Evolutionary conservation across 2,329 filamentous ascomycete genomes (phyloP), one percentile per base, ranked within the genome.

Genomic region (Phoma sp.): DNA sequence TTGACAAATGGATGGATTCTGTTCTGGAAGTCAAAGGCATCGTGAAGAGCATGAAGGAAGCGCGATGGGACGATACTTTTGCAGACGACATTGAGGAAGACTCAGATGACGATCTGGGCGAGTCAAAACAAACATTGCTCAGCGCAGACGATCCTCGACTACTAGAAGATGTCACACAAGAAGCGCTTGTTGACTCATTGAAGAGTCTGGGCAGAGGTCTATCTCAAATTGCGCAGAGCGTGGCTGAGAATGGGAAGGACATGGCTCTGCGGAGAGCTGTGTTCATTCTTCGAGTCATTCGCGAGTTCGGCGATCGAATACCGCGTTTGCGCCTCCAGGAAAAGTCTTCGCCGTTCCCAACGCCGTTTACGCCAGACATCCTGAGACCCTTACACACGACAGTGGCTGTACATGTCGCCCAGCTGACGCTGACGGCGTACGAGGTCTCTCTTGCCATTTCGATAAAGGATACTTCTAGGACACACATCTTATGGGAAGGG

Each of bases 401-500:
- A 2, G 74, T 96, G 4, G 86, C 85, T 0, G 68, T 70, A 2
- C 76, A 82, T 25, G 81, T 89, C 1, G 78, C 82, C 0, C 67
- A 74, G 12, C 70, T 78, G 0, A 78, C 85, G 0, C 67, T 89
- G 6, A 56, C 65, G 4, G 56, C 73, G 19, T 76, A 71, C 46
- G 56, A 31, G 74, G 82, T 47, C 69, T 80, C 46, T 80, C 63
- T 87, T 46, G 63, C 73, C 1, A 70, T 71, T n/a, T 69, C 70
- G 3, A 72, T 77, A 0, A 72, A 83, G 36, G 73, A 78, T 1
- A 82, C 77, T 50, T 81, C 90, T 0, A 81, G 82, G 2, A 87
- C 88, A 6, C 82, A 87, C 46, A 81, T 84, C 0, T 79, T 97
- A 0, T 97, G 93, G 93, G 92, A 96, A 70, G 90, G 90, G 0